Evolutionary conservation across 441 rosid species (phyloP), one percentile per base, ranked within the genome.

Genomic region (Euphorbia schlechtendalii): DNA sequence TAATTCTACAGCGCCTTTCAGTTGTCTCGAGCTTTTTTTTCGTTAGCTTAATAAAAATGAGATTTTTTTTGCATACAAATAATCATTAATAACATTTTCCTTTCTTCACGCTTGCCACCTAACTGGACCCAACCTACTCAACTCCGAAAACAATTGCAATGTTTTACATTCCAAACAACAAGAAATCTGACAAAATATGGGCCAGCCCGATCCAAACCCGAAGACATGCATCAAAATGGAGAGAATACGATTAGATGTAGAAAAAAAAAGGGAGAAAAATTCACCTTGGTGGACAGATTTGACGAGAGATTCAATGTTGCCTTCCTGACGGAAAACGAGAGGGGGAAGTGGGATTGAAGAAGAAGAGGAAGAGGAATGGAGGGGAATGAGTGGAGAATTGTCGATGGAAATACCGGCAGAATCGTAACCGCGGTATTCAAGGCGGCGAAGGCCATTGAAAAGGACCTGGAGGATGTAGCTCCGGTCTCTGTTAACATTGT

Each of bases 241-340:
- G 11, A 15, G 21, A 9, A 21, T 22, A 8, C 12, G n/a, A 21
- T 14, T 11, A 68, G 8, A 8, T 9, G 43, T 18, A n/a, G 36
- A 38, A 32, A 3, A 6, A 21, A 9, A 38, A 8, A 25, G 7
- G 0, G 7, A 62, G 10, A 3, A 28, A 14, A 13, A n/a, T 17
- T 27, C 48, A 90, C 98, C 98, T 85, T 80, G 73, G 63, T 90
- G 85, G 2, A 93, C 95, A 18, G 91, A 87, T 75, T 81, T 90
- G 78, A 93, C 99, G 53, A 93, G 99, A 59, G 97, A 90, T 64
- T 93, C 99, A 63, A 90, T 93, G 82, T 90, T 93, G 4, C 99
- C 99, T 21, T 80, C 96, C 69, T 88, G 88, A 20, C 95, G 97
- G 70, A 90, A 93, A 27, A 90, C 91, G 38, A 88, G 88, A 8